Conservation (phyloP, 768 basidiomycete species). For the Leccinellum rugosiceps region DNA sequence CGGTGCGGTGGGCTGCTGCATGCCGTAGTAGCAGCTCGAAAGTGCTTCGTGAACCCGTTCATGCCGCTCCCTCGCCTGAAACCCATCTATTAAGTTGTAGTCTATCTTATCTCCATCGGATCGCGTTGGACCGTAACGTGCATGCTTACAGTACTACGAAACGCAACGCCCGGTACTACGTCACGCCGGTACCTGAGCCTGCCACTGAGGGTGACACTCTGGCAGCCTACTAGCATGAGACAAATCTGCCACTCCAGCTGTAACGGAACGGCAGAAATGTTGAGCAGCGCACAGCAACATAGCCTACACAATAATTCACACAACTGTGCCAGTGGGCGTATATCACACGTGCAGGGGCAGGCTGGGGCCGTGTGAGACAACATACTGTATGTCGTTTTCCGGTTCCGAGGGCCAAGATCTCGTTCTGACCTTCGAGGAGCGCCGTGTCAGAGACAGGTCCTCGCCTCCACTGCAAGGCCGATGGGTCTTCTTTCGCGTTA, state of each 20-base stretch:
- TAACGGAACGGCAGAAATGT: neutral
- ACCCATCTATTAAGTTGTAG: slow-evolving; percentile 4
- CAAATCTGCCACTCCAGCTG: neutral
- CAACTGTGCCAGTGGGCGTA: slow-evolving; percentile 3
- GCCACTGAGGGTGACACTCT: slow-evolving; percentile 6
- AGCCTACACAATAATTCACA: neutral
- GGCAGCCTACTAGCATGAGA: neutral
- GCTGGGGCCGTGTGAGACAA: slow-evolving; percentile 1
- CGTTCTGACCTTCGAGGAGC: slow-evolving; percentile 10
- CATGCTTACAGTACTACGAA: neutral
- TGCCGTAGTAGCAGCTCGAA: neutral
- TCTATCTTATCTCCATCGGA: slow-evolving; percentile 8
- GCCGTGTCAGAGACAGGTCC: slow-evolving; percentile 13
- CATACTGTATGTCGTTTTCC: slow-evolving; percentile 6
- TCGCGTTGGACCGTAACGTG: neutral
- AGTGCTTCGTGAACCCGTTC: neutral
- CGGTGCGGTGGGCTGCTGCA: slow-evolving; percentile 12
- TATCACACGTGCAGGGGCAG: slow-evolving; percentile 8
- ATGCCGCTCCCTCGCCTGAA: slow-evolving; percentile 6
- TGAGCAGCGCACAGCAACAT: neutral
- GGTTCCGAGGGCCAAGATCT: slow-evolving; percentile 21
- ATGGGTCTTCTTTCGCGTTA: slow-evolving; percentile 5
- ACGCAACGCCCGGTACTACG: neutral
- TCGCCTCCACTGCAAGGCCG: slow-evolving; percentile 20
- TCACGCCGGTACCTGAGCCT: neutral